Evolutionary conservation across 768 basidiomycete species (phyloP).

Genomic region (Hortiboletus campestris): DNA sequence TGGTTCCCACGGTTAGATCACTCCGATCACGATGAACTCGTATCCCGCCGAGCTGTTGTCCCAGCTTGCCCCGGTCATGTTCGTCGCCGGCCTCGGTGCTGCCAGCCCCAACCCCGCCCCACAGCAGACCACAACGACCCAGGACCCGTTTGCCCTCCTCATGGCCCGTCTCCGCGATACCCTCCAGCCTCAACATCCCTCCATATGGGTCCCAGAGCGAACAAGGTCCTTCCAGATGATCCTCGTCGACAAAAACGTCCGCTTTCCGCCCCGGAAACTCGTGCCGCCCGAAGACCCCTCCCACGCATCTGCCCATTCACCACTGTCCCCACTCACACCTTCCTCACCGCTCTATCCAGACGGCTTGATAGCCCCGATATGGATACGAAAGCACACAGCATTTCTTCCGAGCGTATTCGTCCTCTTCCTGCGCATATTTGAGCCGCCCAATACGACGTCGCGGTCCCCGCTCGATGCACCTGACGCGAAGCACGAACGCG

Average conservation of each 20-base stretch:
- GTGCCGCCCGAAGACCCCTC: constrained; percentile 55
- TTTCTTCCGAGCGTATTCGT: constrained; percentile 93
- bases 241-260: constrained; percentile 78
- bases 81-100: constrained; percentile 73
- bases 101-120: too few species aligned
- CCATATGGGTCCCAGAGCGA: constrained; percentile 74
- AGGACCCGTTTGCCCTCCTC: constrained; percentile 65
- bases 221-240: constrained; percentile 76
- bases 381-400: constrained; percentile 94
- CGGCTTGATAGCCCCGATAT: constrained; percentile 95
- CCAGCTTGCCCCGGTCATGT: constrained; percentile 90
- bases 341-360: constrained; percentile 92
- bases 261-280: constrained; percentile 86
- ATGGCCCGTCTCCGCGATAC: constrained; percentile 63
- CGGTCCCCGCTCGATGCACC: constrained; percentile 55
- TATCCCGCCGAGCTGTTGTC: constrained; percentile 87
- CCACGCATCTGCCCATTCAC: constrained; percentile 70
- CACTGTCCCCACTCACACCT: constrained; percentile 88
- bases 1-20: not conserved
- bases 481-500: constrained; percentile 53
- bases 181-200: constrained; percentile 57
- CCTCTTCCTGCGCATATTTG: constrained; percentile 82
- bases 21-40: constrained; percentile 66
- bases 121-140: constrained; percentile 13
- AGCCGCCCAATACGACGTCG: constrained; percentile 47